phyloP scores from a whole-genome alignment of 495 filamentous ascomycete species.

The Clohesyomyces aquaticus region DNA sequence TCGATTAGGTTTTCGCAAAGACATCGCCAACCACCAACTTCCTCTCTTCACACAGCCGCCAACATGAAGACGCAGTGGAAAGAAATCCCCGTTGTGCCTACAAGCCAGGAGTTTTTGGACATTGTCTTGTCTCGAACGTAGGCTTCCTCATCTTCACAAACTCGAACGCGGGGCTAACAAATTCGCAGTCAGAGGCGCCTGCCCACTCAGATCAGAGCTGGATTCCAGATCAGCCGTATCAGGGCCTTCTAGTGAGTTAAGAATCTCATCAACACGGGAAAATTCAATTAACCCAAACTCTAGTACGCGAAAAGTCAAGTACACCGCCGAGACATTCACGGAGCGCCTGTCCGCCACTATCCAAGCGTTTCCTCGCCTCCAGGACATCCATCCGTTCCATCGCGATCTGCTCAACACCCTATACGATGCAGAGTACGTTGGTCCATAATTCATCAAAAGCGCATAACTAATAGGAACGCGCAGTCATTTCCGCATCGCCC shows the following conservation, averaged over 20 bases:
- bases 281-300: constrained; percentile 11
- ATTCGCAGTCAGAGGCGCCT: constrained; percentile 83
- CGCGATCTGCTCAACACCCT: constrained; percentile 82
- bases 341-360: constrained; percentile 90
- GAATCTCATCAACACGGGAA: neutral
- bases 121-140: constrained; percentile 76
- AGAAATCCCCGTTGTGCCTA: constrained; percentile 88
- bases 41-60: constrained; percentile 3
- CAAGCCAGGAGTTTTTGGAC: constrained; percentile 92
- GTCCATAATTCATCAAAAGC: neutral
- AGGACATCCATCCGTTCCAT: constrained; percentile 97
- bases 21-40: constrained; percentile 5
- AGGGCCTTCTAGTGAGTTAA: constrained; percentile 57
- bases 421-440: constrained; percentile 77
- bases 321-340: constrained; percentile 94
- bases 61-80: constrained; percentile 75
- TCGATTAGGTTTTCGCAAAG: constrained; percentile 7
- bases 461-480: neutral
- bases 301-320: constrained; percentile 95
- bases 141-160: neutral
- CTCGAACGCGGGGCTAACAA: constrained; percentile 24
- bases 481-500: constrained; percentile 88
- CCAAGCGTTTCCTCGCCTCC: constrained; percentile 88
- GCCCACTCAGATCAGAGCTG: constrained; percentile 92
- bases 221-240: constrained; percentile 96